Percentiles rank a stretch among this genome's conserved stretches.
These are phyloP conservation scores for Tolypocladium ovalisporum DNA, from an alignment of 2,329 filamentous ascomycete genomes.

Conservation along the genomic window DNA sequence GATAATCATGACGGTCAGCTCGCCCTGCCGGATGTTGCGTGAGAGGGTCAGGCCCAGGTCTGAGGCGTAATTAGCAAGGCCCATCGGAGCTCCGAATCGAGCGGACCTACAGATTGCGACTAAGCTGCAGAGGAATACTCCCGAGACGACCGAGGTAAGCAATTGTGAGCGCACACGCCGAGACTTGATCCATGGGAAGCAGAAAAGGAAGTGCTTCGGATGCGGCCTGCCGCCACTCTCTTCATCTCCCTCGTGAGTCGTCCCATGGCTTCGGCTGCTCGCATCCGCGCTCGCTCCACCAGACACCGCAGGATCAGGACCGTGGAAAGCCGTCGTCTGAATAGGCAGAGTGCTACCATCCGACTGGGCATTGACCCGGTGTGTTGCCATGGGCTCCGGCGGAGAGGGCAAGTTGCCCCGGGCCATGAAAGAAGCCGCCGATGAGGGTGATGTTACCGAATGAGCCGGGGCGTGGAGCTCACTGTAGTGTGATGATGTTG, in stretches of 20 bases:
- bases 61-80: slow-evolving; percentile 19
- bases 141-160: slow-evolving; percentile 53
- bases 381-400: slow-evolving; percentile 8
- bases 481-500: neutral
- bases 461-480: neutral
- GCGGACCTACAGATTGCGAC: slow-evolving; percentile 53
- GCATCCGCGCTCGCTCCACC: neutral
- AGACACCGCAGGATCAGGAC: neutral
- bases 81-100: neutral
- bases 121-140: slow-evolving; percentile 46
- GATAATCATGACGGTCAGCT: slow-evolving; percentile 72
- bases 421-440: neutral
- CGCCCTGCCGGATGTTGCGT: slow-evolving; percentile 49
- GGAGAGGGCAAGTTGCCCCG: neutral
- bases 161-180: slow-evolving; percentile 42
- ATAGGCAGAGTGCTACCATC: neutral
- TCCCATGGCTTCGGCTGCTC: neutral
- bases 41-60: slow-evolving; percentile 65
- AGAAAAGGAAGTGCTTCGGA: slow-evolving; percentile 37
- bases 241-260: neutral
- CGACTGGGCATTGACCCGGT: neutral
- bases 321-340: neutral
- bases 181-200: slow-evolving; percentile 45
- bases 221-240: slow-evolving; percentile 6
- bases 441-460: neutral